Percentiles rank a stretch among this genome's conserved stretches.
Evolutionary conservation across 148 eudicot species (phyloP).

Genomic region (Fagopyrum homotropicum): DNA sequence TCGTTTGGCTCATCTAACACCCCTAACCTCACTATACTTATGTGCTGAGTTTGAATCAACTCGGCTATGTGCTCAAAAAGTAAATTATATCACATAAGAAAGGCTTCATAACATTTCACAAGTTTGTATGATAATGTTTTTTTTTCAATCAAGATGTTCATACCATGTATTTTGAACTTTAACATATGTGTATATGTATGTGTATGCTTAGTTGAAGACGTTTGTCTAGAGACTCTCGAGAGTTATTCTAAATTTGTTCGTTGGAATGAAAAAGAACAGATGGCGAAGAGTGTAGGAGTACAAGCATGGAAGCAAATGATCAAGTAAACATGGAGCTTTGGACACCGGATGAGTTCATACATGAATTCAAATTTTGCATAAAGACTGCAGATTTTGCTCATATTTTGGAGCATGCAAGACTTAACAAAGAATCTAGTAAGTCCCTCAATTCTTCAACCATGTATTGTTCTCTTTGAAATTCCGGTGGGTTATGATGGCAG

Average conservation of each 20-base stretch:
- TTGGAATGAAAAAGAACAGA: slow-evolving; percentile 10
- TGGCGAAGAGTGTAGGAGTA: slow-evolving; percentile 17
- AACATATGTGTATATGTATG: neutral
- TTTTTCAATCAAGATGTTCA: too few species aligned
- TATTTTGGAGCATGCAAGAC: slow-evolving; percentile 22
- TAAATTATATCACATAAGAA: too few species aligned
- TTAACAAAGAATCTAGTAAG: slow-evolving; percentile 27
- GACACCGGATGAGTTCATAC: slow-evolving; percentile 19
- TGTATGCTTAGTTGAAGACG: neutral
- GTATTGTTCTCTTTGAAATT: neutral
- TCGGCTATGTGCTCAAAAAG: too few species aligned
- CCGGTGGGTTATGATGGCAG: too few species aligned
- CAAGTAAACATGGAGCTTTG: slow-evolving; percentile 19
- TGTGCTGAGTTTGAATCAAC: too few species aligned
- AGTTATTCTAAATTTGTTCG: neutral
- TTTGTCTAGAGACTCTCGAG: neutral
- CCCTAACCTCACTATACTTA: too few species aligned
- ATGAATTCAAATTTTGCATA: slow-evolving; percentile 25
- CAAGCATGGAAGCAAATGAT: slow-evolving; percentile 14
- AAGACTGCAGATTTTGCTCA: slow-evolving; percentile 23
- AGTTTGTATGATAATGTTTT: too few species aligned
- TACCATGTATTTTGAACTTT: neutral
- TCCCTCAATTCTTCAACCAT: neutral
- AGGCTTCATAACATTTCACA: too few species aligned
- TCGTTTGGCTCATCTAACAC: too few species aligned